Evolutionary conservation across 179 eudicot genomes (phyloP), one percentile per base, ranked within the genome.

Genomic region (Nepenthes alata): DNA sequence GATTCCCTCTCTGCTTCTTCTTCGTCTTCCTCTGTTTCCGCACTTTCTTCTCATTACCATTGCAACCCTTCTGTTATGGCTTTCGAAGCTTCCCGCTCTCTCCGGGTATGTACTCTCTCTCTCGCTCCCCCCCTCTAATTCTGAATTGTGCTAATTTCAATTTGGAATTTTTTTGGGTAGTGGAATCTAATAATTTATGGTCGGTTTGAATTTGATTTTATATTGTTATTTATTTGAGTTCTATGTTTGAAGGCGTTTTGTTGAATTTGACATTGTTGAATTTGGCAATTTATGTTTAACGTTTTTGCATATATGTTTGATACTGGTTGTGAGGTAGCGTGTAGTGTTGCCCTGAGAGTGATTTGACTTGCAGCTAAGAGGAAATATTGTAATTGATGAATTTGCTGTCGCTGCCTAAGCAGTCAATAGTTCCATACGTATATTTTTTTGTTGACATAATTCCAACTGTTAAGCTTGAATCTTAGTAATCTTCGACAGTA

Each of bases 71-170:
- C 83, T 15, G 75, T 79, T 45, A 78, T 68, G 11, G 79, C 81
- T 47, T 80, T 93, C 47, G 95, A 91, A 65, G 98, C 98, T 36
- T 89, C 84, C 1, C 75, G 95, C 56, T 89, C 87, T 35, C 87
- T 91, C 49, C 80, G 89, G 95, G 97, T 91, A 12, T n/a, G 77
- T 49, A 35, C 41, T 62, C 58, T 7, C 13, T 1, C 1, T 47
- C 12, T 68, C 69, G 0, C 38, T 50, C 14, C 12, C 14, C 49
- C 55, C 2, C 15, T 13, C 15, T 38, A 6, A 59, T 63, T 47
- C 41, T 38, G 53, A 44, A 66, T 37, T 39, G 25, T 25, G 25
- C 25, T 44, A 35, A 51, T 13, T 58, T 65, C 8, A 60, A 2
- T 35, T 37, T 63, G 58, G 39, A 41, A 36, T 6, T 25, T 37